Evolutionary conservation across 139 green algal genomes (phyloP), one percentile per base, ranked within the genome.

Genomic region (Diplosphaera chodatii): DNA sequence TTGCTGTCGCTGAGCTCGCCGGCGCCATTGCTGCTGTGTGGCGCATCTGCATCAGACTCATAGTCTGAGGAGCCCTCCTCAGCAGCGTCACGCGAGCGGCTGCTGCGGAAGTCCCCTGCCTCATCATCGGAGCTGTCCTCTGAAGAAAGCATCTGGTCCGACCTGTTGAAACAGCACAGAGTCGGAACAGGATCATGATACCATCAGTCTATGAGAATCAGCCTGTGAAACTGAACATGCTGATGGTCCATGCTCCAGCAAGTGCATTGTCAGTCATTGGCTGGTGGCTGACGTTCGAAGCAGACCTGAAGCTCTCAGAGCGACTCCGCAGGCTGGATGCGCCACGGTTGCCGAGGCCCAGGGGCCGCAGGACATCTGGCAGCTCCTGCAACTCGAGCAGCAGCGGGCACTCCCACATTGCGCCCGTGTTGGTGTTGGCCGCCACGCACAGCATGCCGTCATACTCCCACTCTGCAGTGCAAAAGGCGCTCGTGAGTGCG

Each of bases 351-450:
- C 37, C 31, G 30, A n/a, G 30, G 21, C 62, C 40, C 22, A 63
- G 34, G 21, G 69, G 64, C 64, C 31, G 31, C 1, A 59, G 3
- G 27, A 23, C 27, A 30, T 67, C 59, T 1, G 67, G 71, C 59
- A 64, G 37, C 32, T 56, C 23, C 20, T 67, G 16, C 34, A 92
- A 71, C 30, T 79, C 73, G 18, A 84, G 66, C 62, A 91, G 67
- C 29, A 91, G 75, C 13, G 85, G 85, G 67, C 85, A 91, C 76
- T 91, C 85, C 85, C 85, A 91, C 79, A 91, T 87, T 23, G 78
- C 71, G 8, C 84, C 84, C 0, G 77, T 83, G 34, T 90, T 79
- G 3, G 48, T 48, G n/a, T 64, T 78, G 37, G 68, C 34, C 15
- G 70, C 84, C 66, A 78, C 71, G 64, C 85, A 91, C 31, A 91